These are phyloP conservation scores for Apiotrichum brassicae DNA, from an alignment of 1,284 basidiomycete species.

Conservation along the genomic window DNA sequence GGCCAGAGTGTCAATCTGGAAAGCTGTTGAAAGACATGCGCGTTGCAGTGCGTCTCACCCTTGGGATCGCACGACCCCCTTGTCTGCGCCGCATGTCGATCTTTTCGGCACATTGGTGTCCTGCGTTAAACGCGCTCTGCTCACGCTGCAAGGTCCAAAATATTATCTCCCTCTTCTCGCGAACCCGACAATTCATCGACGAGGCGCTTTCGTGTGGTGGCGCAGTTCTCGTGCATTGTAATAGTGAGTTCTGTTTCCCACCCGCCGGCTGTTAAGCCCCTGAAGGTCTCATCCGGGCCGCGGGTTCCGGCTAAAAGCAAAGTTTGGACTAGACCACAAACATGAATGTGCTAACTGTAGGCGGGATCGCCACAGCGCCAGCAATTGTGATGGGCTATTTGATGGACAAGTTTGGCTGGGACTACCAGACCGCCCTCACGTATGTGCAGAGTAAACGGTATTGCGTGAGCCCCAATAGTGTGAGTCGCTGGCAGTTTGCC, in stretches of 20 bases:
- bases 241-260: no score
- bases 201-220: slow-evolving; percentile 61
- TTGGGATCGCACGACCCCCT: no score
- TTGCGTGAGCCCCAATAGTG: slow-evolving; percentile 77
- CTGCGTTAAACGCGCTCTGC: no score
- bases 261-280: no score
- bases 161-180: slow-evolving; percentile 61
- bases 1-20: no score
- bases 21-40: no score
- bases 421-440: slow-evolving; percentile 70
- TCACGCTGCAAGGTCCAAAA: slow-evolving; percentile 61
- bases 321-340: neutral
- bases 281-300: no score
- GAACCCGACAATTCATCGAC: slow-evolving; percentile 73
- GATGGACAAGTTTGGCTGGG: slow-evolving; percentile 72
- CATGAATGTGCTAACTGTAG: slow-evolving; percentile 46
- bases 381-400: slow-evolving; percentile 87
- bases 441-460: slow-evolving; percentile 82
- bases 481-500: slow-evolving; percentile 33
- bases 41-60: no score
- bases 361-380: slow-evolving; percentile 78
- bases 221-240: slow-evolving; percentile 81
- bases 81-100: no score
- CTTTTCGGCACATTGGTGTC: no score
- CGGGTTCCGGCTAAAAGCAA: neutral